Evolutionary conservation across 768 basidiomycete species (phyloP).

Genomic region (Mycena filopes): DNA sequence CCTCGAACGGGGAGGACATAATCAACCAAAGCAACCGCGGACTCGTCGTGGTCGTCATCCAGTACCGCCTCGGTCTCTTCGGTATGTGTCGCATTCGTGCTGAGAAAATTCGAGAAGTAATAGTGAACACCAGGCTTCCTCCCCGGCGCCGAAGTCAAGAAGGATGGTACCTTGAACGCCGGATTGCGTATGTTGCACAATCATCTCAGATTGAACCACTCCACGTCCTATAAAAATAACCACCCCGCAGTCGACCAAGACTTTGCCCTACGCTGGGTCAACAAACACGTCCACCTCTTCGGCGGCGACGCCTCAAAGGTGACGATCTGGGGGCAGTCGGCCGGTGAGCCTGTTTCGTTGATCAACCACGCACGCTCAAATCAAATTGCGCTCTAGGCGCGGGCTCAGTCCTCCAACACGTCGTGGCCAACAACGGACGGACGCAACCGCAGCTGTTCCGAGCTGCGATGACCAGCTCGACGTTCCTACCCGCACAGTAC

Average conservation of each 20-base stretch:
- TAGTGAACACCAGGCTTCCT: conserved; percentile 47
- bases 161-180: conserved; percentile 40
- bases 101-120: too few species aligned
- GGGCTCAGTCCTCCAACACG: neutral
- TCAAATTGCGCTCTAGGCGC: conserved; percentile 7
- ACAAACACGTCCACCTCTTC: conserved; percentile 35
- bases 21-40: conserved; percentile 14
- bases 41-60: too few species aligned
- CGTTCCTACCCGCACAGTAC: neutral
- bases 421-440: neutral
- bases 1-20: conserved; percentile 17
- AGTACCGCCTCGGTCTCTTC: conserved; percentile 23
- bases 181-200: conserved; percentile 40
- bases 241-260: too few species aligned
- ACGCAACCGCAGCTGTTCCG: neutral
- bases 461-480: too few species aligned
- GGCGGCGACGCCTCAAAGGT: conserved; percentile 34
- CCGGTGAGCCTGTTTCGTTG: conserved; percentile 28
- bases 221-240: too few species aligned
- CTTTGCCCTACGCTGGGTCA: conserved; percentile 44
- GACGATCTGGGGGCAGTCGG: conserved; percentile 42
- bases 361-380: too few species aligned
- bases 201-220: too few species aligned
- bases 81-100: too few species aligned
- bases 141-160: conserved; percentile 38